A percentile compares a stretch with the other conserved stretches of the same genome.
Conservation (phyloP, 345 rosid species). For the Citrus maxima region DNA sequence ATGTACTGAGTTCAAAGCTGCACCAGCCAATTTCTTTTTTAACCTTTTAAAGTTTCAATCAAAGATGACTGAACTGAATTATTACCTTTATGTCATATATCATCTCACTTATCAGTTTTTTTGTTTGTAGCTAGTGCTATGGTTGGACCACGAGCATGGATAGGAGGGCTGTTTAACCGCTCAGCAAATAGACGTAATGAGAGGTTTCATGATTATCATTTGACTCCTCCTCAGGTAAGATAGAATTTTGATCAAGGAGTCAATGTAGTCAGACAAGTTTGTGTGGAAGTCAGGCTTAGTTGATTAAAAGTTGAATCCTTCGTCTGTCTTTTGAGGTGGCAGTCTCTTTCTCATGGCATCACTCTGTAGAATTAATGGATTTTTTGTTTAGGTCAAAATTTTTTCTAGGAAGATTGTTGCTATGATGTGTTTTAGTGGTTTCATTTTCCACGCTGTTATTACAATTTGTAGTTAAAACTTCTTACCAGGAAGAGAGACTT, state of each 20-base stretch:
- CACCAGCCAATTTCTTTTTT: background rate
- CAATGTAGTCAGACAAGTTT: background rate
- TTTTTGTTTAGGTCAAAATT: background rate
- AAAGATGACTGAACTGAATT: background rate
- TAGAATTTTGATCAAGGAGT: conserved; percentile 4
- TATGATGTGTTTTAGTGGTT: background rate
- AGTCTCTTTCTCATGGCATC: conserved; percentile 2
- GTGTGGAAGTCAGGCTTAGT: background rate
- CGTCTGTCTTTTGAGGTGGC: background rate
- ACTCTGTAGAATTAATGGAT: background rate
- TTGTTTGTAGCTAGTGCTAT: conserved; percentile 74
- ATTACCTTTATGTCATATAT: background rate
- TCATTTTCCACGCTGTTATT: background rate
- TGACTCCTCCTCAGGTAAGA: conserved; percentile 73
- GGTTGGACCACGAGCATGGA: conserved; percentile 94
- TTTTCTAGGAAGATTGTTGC: background rate
- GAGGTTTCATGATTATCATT: conserved; percentile 42
- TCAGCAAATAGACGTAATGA: conserved; percentile 48
- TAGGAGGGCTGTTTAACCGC: conserved; percentile 85
- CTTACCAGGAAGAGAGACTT: conserved; percentile 70
- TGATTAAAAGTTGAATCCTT: background rate
- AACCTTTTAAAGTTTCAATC: background rate
- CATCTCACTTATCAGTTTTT: conserved; percentile 19
- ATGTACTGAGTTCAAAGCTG: background rate
- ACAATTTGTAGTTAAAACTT: conserved; percentile 5